Percentiles rank a stretch among this genome's conserved stretches.
phyloP scores from a whole-genome alignment of 306 rosid genomes.

The Dryas octopetala region DNA sequence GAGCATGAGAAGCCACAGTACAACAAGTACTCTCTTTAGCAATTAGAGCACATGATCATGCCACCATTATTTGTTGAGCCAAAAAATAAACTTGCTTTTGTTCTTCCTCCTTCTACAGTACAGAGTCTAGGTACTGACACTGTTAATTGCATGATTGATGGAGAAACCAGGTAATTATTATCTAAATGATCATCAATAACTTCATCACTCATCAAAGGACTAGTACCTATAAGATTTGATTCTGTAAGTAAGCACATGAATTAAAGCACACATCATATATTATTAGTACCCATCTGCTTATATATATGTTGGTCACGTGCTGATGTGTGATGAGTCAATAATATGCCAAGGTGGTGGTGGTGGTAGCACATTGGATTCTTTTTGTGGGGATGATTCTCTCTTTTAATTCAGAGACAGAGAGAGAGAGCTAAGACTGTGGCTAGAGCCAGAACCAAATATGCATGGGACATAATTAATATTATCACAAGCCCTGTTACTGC shows the following conservation, averaged over 20 bases:
- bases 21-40: no score
- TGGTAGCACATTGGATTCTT: slow-evolving; percentile 20
- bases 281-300: not conserved
- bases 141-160: not conserved
- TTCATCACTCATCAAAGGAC: not conserved
- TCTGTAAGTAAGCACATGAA: not conserved
- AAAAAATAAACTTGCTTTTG: not conserved
- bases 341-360: not conserved
- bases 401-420: not conserved
- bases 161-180: not conserved
- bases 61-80: not conserved
- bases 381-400: not conserved
- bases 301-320: slow-evolving; percentile 14
- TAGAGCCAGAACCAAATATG: not conserved
- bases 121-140: not conserved
- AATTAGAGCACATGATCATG: no score
- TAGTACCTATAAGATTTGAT: not conserved
- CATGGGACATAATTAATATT: not conserved
- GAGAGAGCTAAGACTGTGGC: no score
- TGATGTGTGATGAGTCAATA: slow-evolving; percentile 9
- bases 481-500: no score
- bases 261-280: slow-evolving; percentile 4
- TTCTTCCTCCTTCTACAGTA: not conserved
- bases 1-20: not conserved
- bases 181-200: not conserved